These are phyloP conservation scores for Lyophyllum semitale DNA, from an alignment of 768 basidiomycete species.

Conservation along the genomic window DNA sequence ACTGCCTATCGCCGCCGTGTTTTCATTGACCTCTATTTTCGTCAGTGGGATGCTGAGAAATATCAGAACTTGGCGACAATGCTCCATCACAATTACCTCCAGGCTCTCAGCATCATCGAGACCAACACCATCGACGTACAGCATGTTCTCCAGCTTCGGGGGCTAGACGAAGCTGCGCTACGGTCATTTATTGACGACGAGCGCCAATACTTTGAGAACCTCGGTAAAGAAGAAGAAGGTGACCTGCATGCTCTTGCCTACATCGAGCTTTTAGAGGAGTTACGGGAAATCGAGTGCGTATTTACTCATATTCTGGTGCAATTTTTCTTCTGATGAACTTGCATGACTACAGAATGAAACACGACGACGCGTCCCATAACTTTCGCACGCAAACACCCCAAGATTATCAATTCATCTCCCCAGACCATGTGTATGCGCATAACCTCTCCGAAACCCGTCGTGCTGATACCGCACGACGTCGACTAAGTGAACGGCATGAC, in stretches of 20 bases:
- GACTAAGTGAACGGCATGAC: constrained; percentile 17
- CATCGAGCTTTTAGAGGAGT: constrained; percentile 28
- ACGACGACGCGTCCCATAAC: constrained; percentile 1
- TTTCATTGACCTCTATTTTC: constrained; percentile 32
- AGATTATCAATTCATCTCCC: constrained; percentile 12
- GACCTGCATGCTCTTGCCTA: constrained; percentile 32
- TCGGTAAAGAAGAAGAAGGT: constrained; percentile 25
- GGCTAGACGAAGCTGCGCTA: constrained; percentile 20
- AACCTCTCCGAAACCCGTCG: constrained; percentile 19
- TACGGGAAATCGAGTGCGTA: constrained; percentile 16
- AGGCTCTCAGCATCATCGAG: no score
- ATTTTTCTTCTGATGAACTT: neutral
- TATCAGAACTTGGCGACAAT: no score
- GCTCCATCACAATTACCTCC: constrained; percentile 28
- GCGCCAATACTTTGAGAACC: constrained; percentile 21
- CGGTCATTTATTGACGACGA: constrained; percentile 24
- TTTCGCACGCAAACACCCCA: constrained; percentile 17
- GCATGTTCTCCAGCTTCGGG: constrained; percentile 9
- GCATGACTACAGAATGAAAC: constrained; percentile 9
- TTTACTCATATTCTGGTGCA: neutral
- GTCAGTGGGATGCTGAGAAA: constrained; percentile 36
- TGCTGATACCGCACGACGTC: constrained; percentile 24
- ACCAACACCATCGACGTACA: constrained; percentile 16
- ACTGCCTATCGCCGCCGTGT: constrained; percentile 23
- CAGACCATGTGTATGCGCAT: constrained; percentile 10